Evolutionary conservation across 2,329 filamentous ascomycete species (phyloP).

Genomic region (Epichloe scottii): DNA sequence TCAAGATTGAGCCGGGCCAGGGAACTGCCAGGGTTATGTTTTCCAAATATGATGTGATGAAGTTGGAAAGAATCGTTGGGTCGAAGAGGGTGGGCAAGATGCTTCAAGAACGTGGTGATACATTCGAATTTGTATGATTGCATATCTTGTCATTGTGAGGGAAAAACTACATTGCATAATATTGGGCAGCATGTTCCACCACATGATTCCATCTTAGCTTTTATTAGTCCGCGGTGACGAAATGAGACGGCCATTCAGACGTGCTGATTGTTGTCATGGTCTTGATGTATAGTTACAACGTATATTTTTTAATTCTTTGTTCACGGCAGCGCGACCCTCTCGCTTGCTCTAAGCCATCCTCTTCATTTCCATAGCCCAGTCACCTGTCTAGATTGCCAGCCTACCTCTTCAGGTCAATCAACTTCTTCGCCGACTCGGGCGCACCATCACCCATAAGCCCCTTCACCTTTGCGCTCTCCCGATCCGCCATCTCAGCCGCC

Average conservation of each 20-base stretch:
- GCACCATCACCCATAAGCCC: constrained; percentile 19
- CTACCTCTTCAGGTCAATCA: constrained; percentile 1
- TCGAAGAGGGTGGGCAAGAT: constrained; percentile 70
- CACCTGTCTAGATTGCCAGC: background rate
- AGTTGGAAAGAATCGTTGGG: constrained; percentile 79
- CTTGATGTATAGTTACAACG: constrained; percentile 3
- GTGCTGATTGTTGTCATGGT: background rate
- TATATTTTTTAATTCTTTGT: background rate
- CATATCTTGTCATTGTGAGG: background rate
- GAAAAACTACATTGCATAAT: background rate
- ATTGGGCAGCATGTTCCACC: background rate
- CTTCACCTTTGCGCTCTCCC: constrained; percentile 20
- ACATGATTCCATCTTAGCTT: background rate
- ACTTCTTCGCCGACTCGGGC: constrained; percentile 13
- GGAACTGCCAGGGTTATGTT: constrained; percentile 57
- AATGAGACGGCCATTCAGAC: background rate
- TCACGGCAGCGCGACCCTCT: background rate
- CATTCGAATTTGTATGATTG: constrained; percentile 79
- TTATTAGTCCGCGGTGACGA: background rate
- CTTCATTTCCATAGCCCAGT: background rate
- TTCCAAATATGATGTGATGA: constrained; percentile 79
- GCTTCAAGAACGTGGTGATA: constrained; percentile 74
- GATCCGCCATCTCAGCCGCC: constrained; percentile 12
- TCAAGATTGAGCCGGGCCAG: constrained; percentile 42
- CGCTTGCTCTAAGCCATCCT: background rate